A percentile compares a stretch with the other conserved stretches of the same genome.
Evolutionary conservation across 2,329 filamentous ascomycete species (phyloP).

Genomic region (Colletotrichum filicis): DNA sequence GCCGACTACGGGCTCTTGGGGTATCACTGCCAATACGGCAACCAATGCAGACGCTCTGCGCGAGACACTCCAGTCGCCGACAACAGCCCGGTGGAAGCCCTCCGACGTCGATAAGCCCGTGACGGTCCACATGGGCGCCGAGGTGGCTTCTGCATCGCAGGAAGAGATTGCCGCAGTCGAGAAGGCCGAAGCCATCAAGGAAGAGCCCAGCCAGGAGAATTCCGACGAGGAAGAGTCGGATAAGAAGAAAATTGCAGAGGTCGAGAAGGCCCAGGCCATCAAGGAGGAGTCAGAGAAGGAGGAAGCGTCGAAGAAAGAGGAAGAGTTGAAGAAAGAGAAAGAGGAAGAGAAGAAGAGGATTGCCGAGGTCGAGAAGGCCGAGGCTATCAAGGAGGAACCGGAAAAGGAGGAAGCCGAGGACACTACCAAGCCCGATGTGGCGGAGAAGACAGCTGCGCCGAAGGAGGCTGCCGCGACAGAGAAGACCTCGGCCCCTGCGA

Average conservation of each 20-base stretch:
- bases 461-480: conserved; percentile 41
- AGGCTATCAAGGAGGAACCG: conserved; percentile 41
- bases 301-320: conserved; percentile 35
- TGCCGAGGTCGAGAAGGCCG: conserved; percentile 42
- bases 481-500: conserved; percentile 37
- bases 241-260: conserved; percentile 40
- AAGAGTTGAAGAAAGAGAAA: background rate
- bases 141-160: conserved; percentile 45
- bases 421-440: conserved; percentile 18
- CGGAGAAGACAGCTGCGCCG: conserved; percentile 35
- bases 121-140: conserved; percentile 46
- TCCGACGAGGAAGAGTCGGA: conserved; percentile 39
- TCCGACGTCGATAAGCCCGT: conserved; percentile 37
- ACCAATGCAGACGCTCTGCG: conserved; percentile 39
- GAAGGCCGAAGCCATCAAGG: conserved; percentile 51
- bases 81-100: conserved; percentile 54
- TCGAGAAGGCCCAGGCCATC: conserved; percentile 41
- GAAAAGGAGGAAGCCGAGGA: conserved; percentile 46
- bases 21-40: conserved; percentile 36
- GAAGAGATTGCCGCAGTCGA: conserved; percentile 54
- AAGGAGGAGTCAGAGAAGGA: conserved; percentile 46
- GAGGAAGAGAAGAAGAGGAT: conserved; percentile 40
- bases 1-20: conserved; percentile 57
- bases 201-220: conserved; percentile 43
- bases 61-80: conserved; percentile 55